Conservation (phyloP, 1,284 basidiomycete genomes). For the Xerocomus nothofagi region DNA sequence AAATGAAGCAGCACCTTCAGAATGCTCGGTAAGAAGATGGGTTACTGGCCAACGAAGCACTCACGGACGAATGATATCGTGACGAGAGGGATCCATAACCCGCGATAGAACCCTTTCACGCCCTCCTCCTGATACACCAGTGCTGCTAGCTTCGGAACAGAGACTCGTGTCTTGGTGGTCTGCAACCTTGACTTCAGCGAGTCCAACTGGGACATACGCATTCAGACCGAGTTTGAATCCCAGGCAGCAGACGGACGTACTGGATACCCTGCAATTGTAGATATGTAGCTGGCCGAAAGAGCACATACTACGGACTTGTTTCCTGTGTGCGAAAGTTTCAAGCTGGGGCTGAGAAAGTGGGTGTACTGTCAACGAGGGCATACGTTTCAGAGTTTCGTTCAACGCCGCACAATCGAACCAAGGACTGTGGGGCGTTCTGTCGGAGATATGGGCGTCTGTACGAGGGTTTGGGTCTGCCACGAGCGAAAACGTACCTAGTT, state of each 20-base stretch:
- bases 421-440: constrained; percentile 53
- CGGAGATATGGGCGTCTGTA: constrained; percentile 17
- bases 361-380: constrained; percentile 15
- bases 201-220: constrained; percentile 58
- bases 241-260: constrained; percentile 43
- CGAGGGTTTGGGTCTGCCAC: not conserved
- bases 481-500: constrained; percentile 49
- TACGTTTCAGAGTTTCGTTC: constrained; percentile 70
- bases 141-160: constrained; percentile 70
- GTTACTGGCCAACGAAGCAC: constrained; percentile 35
- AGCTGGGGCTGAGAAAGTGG: constrained; percentile 9
- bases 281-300: constrained; percentile 78
- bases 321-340: constrained; percentile 40
- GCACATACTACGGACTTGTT: constrained; percentile 84
- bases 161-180: constrained; percentile 75
- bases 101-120: constrained; percentile 87
- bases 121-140: constrained; percentile 90
- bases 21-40: constrained; percentile 14
- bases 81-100: constrained; percentile 89
- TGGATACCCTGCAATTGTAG: constrained; percentile 81
- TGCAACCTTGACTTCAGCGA: constrained; percentile 91
- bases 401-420: constrained; percentile 60
- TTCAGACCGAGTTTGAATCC: constrained; percentile 3
- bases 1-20: constrained; percentile 80
- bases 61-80: constrained; percentile 95